Evolutionary conservation across 2,329 filamentous ascomycete species (phyloP), one percentile per base, ranked within the genome.

Genomic region (Neopestalotiopsis sp.): DNA sequence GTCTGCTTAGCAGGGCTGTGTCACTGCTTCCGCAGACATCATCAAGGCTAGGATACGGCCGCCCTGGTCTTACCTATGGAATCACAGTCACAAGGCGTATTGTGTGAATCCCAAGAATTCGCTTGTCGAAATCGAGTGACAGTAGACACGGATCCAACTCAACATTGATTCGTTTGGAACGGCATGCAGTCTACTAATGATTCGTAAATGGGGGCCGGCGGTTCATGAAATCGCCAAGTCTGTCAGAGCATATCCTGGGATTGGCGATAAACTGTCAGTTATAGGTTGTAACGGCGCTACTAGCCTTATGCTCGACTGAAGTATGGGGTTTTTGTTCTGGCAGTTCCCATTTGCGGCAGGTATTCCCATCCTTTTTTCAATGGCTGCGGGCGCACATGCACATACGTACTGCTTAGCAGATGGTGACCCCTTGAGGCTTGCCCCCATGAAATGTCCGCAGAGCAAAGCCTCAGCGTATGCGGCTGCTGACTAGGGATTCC

Each of bases 301-400:
- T 24, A 65, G 62, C 62, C 62, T 65, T 65, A 65, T 65, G 62
- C 62, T 65, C n/a, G 20, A 65, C 9, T 30, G 38, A 65, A 63
- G 28, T 59, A 13, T 63, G 60, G 60, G 60, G 60, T 30, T 38
- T 34, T 20, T 60, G 38, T n/a, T 38, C n/a, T 10, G 24, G n/a
- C 60, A 63, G 34, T 42, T 14, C n/a, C 28, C 60, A 63, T 13
- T 34, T 63, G 28, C 17, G 60, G 60, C 30, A 63, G 60, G 60
- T 40, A 63, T 42, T 63, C 28, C 13, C 14, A 5, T 52, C 14
- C 17, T 52, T 38, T 38, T 38, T 28, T 28, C 4, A 3, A 28
- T 28, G 24, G 45, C 45, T 52, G 45, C 45, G 45, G 45, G 10
- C 45, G 45, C 45, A 52, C 45, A 52, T 52, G 45, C 45, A 17